phyloP scores from a whole-genome alignment of 352 stramenopile species.

The Pythium folliculosum region DNA sequence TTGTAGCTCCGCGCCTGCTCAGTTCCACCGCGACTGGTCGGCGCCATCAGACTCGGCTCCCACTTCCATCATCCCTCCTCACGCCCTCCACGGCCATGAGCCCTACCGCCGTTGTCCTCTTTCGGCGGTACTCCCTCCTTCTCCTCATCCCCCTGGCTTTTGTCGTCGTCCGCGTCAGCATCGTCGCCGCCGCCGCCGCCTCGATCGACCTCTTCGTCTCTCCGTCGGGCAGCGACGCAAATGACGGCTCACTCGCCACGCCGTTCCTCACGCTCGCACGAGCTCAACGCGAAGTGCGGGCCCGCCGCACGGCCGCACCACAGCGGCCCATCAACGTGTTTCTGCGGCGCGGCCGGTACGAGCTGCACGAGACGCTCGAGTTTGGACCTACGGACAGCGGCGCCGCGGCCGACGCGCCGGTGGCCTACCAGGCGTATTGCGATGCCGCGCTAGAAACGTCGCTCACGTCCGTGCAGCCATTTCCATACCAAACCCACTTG shows the following conservation, averaged over 20 bases:
- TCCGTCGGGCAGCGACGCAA: slow-evolving; percentile 40
- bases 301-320: slow-evolving; percentile 27
- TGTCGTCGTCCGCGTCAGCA: not conserved
- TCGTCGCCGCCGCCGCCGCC: not conserved
- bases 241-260: slow-evolving; percentile 42
- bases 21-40: no score
- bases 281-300: slow-evolving; percentile 43
- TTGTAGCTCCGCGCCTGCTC: no score
- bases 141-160: no score
- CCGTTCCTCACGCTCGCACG: slow-evolving; percentile 59
- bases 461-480: slow-evolving; percentile 38
- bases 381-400: slow-evolving; percentile 51
- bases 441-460: slow-evolving; percentile 37
- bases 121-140: no score
- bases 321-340: slow-evolving; percentile 54
- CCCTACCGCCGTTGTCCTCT: no score
- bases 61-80: no score
- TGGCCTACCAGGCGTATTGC: slow-evolving; percentile 79
- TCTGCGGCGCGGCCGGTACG: slow-evolving; percentile 57
- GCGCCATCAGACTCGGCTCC: no score
- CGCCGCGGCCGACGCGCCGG: slow-evolving; percentile 21
- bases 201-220: slow-evolving; percentile 60
- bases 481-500: slow-evolving; percentile 47
- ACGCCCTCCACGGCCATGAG: no score
- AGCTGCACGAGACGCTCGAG: slow-evolving; percentile 53